phyloP scores from a whole-genome alignment of 2,329 filamentous ascomycete genomes.

The Grosmannia huntii region DNA sequence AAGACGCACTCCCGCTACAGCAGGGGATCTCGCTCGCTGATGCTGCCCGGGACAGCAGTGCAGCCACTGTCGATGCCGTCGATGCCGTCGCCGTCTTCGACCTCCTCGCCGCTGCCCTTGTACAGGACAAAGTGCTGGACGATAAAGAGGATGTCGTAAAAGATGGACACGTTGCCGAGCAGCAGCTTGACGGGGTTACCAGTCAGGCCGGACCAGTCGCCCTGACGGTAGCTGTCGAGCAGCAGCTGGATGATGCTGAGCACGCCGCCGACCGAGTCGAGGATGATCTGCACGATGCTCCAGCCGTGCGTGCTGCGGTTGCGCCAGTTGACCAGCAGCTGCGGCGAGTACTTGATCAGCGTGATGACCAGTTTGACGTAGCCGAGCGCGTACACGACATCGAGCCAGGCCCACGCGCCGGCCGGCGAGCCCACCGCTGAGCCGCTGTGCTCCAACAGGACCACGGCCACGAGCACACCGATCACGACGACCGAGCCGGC shows the following conservation, averaged over 20 bases:
- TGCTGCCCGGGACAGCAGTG: neutral
- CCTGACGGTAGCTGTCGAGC: conserved; percentile 73
- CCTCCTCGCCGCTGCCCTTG: conserved; percentile 19
- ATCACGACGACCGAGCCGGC: conserved; percentile 55
- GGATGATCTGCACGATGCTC: conserved; percentile 71
- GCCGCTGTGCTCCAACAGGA: conserved; percentile 20
- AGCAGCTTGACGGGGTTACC: conserved; percentile 88
- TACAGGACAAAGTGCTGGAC: conserved; percentile 82
- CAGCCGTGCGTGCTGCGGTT: conserved; percentile 79
- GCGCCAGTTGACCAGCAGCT: conserved; percentile 70
- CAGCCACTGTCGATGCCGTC: neutral
- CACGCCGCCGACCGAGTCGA: conserved; percentile 72
- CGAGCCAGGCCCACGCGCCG: conserved; percentile 47
- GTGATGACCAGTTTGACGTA: conserved; percentile 86
- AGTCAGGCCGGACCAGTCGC: conserved; percentile 80
- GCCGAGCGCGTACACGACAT: conserved; percentile 55
- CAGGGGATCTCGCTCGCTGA: conserved; percentile 22
- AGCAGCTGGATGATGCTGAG: conserved; percentile 70
- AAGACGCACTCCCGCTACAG: conserved; percentile 9
- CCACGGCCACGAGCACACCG: conserved; percentile 32
- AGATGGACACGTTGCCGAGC: conserved; percentile 70
- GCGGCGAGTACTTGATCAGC: conserved; percentile 84
- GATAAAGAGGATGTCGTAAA: conserved; percentile 81
- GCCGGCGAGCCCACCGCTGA: conserved; percentile 5
- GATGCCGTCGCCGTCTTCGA: neutral